Percentiles rank a stretch among this genome's conserved stretches.
These are phyloP conservation scores for Dactylorhiza incarnata DNA, from an alignment of 106 monocot species.

Conservation along the genomic window DNA sequence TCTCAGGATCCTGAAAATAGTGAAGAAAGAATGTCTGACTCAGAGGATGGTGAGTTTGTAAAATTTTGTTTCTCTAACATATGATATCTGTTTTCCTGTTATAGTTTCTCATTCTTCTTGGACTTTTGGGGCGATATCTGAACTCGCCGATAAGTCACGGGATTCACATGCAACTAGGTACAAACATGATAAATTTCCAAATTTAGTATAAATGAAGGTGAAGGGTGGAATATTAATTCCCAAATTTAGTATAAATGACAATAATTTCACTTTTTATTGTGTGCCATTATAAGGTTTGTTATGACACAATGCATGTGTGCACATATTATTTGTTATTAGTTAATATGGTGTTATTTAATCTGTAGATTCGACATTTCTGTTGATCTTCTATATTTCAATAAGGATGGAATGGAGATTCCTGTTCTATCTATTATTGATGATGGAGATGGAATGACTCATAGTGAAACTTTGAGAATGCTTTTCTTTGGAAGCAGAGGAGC, in stretches of 20 bases:
- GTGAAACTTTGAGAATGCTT: conserved; percentile 61
- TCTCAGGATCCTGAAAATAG: too few species aligned
- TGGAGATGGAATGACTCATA: conserved; percentile 55
- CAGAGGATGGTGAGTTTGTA: too few species aligned
- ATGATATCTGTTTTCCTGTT: too few species aligned
- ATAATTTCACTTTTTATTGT: neutral
- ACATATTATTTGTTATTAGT: conserved; percentile 3
- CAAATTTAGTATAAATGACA: neutral
- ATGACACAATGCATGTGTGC: too few species aligned
- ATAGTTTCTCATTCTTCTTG: conserved; percentile 48
- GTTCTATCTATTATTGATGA: conserved; percentile 58
- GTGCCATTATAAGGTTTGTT: neutral
- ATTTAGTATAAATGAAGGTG: conserved; percentile 20
- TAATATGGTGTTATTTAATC: neutral
- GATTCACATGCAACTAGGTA: conserved; percentile 52
- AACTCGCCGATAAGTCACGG: conserved; percentile 54
- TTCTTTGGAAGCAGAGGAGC: conserved; percentile 52
- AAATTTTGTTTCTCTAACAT: too few species aligned
- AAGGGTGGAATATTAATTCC: too few species aligned
- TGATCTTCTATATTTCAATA: conserved; percentile 42
- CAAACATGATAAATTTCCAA: neutral
- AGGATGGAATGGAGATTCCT: conserved; percentile 35
- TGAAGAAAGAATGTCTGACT: too few species aligned
- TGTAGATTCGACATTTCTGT: conserved; percentile 57
- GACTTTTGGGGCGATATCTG: conserved; percentile 60